These are phyloP conservation scores for Hanseniaspora meyeri DNA, from an alignment of 805 yeast genomes.

Conservation along the genomic window DNA sequence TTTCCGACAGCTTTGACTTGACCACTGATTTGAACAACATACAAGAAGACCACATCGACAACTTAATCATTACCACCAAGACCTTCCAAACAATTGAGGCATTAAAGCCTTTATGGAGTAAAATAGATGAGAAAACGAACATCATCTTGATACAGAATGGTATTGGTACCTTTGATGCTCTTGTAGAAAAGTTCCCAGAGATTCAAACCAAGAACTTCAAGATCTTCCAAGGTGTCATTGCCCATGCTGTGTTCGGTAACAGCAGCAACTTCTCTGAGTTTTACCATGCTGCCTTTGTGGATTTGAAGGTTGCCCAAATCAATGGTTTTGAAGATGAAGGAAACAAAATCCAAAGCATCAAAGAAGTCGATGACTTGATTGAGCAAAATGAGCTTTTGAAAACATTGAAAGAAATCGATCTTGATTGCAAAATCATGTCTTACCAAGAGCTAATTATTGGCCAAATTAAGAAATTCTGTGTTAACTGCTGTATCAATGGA, in stretches of 20 bases:
- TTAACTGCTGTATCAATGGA: conserved; percentile 77
- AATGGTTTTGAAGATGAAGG: conserved; percentile 31
- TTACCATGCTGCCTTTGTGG: conserved; percentile 64
- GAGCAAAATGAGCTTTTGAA: conserved; percentile 22
- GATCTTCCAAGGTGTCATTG: conserved; percentile 56
- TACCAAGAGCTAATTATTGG: conserved; percentile 40
- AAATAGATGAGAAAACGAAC: conserved; percentile 41
- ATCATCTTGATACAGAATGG: conserved; percentile 79
- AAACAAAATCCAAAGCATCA: conserved; percentile 19
- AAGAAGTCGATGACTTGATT: conserved; percentile 14
- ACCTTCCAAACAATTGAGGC: conserved; percentile 63
- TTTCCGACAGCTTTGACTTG: conserved; percentile 5
- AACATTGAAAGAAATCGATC: conserved; percentile 20
- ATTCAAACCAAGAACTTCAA: conserved; percentile 22
- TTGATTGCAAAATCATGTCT: conserved; percentile 28
- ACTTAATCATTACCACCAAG: conserved; percentile 67
- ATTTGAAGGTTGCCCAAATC: conserved; percentile 44
- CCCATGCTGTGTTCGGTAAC: conserved; percentile 65
- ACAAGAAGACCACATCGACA: conserved; percentile 31
- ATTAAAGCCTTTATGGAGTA: conserved; percentile 35
- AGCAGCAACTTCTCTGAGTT: conserved; percentile 31
- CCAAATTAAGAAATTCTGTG: conserved; percentile 64
- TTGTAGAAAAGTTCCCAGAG: conserved; percentile 44
- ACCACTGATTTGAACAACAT: conserved; percentile 21
- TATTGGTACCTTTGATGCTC: conserved; percentile 58